Evolutionary conservation across 805 yeast species (phyloP).

Genomic region (Yamadazyma nakazawae): DNA sequence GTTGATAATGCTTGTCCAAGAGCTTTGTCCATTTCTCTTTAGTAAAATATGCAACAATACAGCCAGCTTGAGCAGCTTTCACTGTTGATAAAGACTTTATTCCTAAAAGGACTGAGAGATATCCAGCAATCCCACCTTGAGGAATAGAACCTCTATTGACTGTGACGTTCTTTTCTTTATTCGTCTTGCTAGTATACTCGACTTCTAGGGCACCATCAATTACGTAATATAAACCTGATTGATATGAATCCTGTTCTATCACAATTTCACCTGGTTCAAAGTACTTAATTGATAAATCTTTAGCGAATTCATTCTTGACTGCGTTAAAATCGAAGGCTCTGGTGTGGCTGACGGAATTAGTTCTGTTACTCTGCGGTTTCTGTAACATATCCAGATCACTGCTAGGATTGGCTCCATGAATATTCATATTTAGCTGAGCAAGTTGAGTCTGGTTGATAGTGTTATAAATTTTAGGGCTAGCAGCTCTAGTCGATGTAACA

Average conservation of each 20-base stretch:
- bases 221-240: constrained; percentile 76
- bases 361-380: background rate
- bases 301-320: constrained; percentile 53
- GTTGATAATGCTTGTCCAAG: constrained; percentile 70
- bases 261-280: constrained; percentile 53
- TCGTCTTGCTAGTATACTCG: constrained; percentile 4
- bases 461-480: constrained; percentile 27
- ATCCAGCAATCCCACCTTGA: constrained; percentile 86
- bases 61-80: constrained; percentile 57
- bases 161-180: constrained; percentile 5
- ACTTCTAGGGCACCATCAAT: constrained; percentile 77
- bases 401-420: constrained; percentile 6
- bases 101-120: constrained; percentile 75
- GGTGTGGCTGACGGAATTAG: constrained; percentile 3
- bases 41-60: constrained; percentile 62
- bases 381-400: constrained; percentile 1
- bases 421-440: constrained; percentile 4
- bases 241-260: constrained; percentile 60
- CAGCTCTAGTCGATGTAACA: constrained; percentile 14
- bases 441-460: constrained; percentile 26
- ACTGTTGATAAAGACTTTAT: constrained; percentile 74
- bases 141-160: constrained; percentile 54
- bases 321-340: constrained; percentile 8
- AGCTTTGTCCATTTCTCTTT: constrained; percentile 59
- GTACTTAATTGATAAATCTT: constrained; percentile 53